Conservation (phyloP, 768 basidiomycete genomes). For the Termitomyces sp. region DNA sequence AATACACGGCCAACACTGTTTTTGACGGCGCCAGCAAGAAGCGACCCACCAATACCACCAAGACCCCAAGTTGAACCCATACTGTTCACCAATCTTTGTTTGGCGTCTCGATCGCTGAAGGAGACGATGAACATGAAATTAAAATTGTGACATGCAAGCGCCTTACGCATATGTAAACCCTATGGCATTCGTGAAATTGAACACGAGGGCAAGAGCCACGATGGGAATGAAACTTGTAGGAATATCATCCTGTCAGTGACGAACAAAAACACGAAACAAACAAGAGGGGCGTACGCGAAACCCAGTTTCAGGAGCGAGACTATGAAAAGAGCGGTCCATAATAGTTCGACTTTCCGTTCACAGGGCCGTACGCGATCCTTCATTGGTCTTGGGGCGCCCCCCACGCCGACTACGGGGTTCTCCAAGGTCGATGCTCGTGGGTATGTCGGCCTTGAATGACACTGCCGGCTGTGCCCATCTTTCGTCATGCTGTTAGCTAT, state of each 20-base stretch:
- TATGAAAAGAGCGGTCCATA: slow-evolving; percentile 86
- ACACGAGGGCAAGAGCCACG: slow-evolving; percentile 89
- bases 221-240: slow-evolving; percentile 79
- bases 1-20: slow-evolving; percentile 80
- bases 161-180: slow-evolving; percentile 95
- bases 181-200: slow-evolving; percentile 94
- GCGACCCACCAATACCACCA: slow-evolving; percentile 81
- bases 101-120: slow-evolving; percentile 85
- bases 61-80: slow-evolving; percentile 71
- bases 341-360: slow-evolving; percentile 61
- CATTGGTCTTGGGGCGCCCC: slow-evolving; percentile 65
- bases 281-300: slow-evolving; percentile 61
- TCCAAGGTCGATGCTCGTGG: slow-evolving; percentile 83
- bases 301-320: slow-evolving; percentile 89
- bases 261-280: not conserved
- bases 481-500: slow-evolving; percentile 1
- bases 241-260: not conserved
- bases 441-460: slow-evolving; percentile 58
- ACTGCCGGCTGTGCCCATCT: no score
- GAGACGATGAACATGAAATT: slow-evolving; percentile 13
- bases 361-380: slow-evolving; percentile 72
- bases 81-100: slow-evolving; percentile 83
- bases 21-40: slow-evolving; percentile 81
- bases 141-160: not conserved
- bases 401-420: slow-evolving; percentile 78